Base-by-base conservation (phyloP, 2,329 filamentous ascomycete genomes). In the Diaporthe sp. region DNA sequence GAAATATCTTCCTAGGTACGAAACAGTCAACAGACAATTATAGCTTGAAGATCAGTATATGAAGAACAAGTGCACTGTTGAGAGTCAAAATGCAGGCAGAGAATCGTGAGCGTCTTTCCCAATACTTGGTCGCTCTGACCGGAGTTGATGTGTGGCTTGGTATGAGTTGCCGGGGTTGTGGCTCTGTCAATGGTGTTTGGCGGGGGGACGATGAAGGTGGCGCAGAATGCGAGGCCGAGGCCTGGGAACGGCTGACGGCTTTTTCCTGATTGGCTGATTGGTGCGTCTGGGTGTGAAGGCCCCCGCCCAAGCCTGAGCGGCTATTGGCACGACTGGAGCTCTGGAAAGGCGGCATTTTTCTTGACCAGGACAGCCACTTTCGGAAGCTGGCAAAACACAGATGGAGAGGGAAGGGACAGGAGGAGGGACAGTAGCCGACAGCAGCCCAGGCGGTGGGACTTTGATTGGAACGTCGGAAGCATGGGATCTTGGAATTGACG, bases 211-310 rank as follows among this genome's bases (percentile, higher is more conserved):
- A 55, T 27, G 32, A 35, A 51, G 70, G 70, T 71, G 70, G 56
- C 56, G 56, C 19, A 32, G 22, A 47, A 63, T 53, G 70, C 70
- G 44, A 71, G 70, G 70, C 56, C 61, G 61, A 65, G 61, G 55
- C 55, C 51, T 55, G 6, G 25, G 37, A 55, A 61, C 56, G 53
- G 50, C 70, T 71, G 59, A 68, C 44, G 63, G 63, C 63, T 66
- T 37, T 51, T 66, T 7, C 5, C 32, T 66, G 63, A 66, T 66
- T 66, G 63, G 63, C 63, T 66, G 44, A 22, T n/a, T 51, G 30
- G 32, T 25, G 44, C 30, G 44, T 51, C 63, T 51, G 44, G 63
- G 50, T 30, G 63, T 51, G 30, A 42, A 37, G n/a, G n/a, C 30
- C 63, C 61, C 63, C 63, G 6, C 42, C 32, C 19, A 30, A 35